Conservation (phyloP, 1,139 yeast species). For the Blastobotrys illinoisensis region DNA sequence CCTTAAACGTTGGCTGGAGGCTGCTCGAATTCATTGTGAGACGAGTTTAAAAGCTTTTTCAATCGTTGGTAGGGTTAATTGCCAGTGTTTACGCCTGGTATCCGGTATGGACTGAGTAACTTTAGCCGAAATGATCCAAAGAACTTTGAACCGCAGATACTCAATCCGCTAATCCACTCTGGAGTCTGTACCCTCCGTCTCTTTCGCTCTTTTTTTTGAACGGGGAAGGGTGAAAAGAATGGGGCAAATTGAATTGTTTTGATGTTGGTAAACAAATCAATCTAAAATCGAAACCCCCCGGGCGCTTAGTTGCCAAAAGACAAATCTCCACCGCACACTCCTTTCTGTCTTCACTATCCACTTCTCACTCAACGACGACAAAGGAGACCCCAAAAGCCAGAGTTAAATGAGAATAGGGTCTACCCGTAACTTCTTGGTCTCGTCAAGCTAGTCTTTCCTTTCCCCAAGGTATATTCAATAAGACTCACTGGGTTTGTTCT, state of each 20-base stretch:
- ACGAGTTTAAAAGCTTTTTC: neutral
- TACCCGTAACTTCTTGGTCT: neutral
- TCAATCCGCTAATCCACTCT: too few species aligned
- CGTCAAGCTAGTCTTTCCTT: neutral
- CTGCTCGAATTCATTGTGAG: constrained; percentile 19
- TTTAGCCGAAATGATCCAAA: neutral
- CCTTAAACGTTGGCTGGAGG: constrained; percentile 59
- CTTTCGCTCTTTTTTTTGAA: neutral
- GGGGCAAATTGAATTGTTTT: neutral
- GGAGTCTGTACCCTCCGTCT: too few species aligned
- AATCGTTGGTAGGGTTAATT: neutral
- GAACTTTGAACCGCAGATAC: neutral
- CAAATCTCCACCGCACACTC: neutral
- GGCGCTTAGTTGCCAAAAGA: neutral
- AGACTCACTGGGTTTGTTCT: neutral
- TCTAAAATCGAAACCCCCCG: neutral
- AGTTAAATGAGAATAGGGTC: neutral
- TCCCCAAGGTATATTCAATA: neutral
- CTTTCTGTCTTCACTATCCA: neutral
- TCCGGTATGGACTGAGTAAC: neutral
- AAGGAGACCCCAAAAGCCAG: neutral
- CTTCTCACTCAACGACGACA: neutral
- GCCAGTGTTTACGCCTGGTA: neutral
- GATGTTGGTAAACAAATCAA: neutral
- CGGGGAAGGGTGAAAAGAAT: neutral